phyloP scores from a whole-genome alignment of 164 flowering plant species.

The Magnolia officinalis region DNA sequence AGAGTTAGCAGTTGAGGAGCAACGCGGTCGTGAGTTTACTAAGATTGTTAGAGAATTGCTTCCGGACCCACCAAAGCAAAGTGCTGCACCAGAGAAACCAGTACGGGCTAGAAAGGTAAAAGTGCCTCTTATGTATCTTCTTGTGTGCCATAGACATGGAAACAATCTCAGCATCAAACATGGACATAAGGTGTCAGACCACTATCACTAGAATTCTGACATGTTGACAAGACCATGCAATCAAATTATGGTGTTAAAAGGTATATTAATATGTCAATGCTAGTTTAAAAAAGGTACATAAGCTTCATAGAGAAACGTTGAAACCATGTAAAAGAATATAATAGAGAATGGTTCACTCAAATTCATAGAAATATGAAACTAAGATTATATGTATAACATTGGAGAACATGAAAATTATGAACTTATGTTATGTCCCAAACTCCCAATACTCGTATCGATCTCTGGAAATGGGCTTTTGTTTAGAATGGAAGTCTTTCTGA shows the following conservation, averaged over 20 bases:
- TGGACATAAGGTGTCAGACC: neutral
- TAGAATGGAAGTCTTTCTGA: neutral
- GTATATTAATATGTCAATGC: too few relatives aligned
- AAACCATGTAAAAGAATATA: too few relatives aligned
- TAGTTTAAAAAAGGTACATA: too few relatives aligned
- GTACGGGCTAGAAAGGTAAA: slow-evolving; percentile 57
- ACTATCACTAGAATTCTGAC: neutral
- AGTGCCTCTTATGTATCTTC: neutral
- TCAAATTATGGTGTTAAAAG: too few relatives aligned
- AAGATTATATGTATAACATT: too few relatives aligned
- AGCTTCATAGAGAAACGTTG: too few relatives aligned
- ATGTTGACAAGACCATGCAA: neutral
- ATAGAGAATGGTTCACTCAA: too few relatives aligned
- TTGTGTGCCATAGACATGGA: neutral
- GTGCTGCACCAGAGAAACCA: slow-evolving; percentile 34
- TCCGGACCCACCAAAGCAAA: slow-evolving; percentile 39
- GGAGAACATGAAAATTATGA: too few relatives aligned
- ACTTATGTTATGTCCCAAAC: too few relatives aligned
- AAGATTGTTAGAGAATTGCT: slow-evolving; percentile 58
- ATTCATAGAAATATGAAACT: too few relatives aligned
- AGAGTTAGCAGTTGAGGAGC: slow-evolving; percentile 66
- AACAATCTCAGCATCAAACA: neutral
- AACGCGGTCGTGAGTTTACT: slow-evolving; percentile 57
- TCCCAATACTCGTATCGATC: too few relatives aligned
- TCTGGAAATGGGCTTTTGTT: neutral